phyloP scores from a whole-genome alignment of 208 protist genomes.

The Leishmania lainsoni region DNA sequence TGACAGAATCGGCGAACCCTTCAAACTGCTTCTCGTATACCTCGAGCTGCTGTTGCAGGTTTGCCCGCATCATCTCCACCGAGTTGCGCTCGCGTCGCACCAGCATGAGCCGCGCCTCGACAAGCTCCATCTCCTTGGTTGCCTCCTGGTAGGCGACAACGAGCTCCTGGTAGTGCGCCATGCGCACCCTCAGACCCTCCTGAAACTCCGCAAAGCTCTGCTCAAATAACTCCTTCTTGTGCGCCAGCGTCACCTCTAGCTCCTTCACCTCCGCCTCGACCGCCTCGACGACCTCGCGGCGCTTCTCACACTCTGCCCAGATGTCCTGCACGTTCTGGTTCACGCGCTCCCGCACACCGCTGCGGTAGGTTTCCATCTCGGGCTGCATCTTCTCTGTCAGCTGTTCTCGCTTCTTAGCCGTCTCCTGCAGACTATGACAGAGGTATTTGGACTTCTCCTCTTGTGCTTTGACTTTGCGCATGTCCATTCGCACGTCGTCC shows the following conservation, averaged over 20 bases:
- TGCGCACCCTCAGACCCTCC: constrained; percentile 38
- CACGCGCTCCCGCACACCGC: constrained; percentile 40
- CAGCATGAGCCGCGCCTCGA: constrained; percentile 55
- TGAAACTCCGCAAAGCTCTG: constrained; percentile 46
- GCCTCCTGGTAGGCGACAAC: constrained; percentile 46
- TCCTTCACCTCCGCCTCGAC: constrained; percentile 55
- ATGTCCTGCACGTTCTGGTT: constrained; percentile 53
- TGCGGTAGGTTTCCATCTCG: constrained; percentile 66
- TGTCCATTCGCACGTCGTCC: constrained; percentile 32
- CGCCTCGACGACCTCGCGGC: constrained; percentile 35
- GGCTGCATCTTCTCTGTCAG: constrained; percentile 45
- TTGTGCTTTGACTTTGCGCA: constrained; percentile 29
- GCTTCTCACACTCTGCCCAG: constrained; percentile 43
- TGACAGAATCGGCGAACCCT: constrained; percentile 43
- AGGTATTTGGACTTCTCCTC: constrained; percentile 41
- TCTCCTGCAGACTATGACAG: constrained; percentile 57
- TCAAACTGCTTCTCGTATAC: constrained; percentile 67
- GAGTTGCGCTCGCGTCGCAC: constrained; percentile 54
- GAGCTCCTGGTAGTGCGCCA: constrained; percentile 51
- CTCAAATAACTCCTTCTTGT: constrained; percentile 64
- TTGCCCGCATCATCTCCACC: constrained; percentile 33
- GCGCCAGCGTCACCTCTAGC: constrained; percentile 46
- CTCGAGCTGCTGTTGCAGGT: constrained; percentile 65
- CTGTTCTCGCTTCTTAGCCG: constrained; percentile 50
- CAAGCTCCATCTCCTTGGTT: constrained; percentile 46